Base-by-base conservation (phyloP, 139 green algal species). In the Chlamydomonas sp. region DNA sequence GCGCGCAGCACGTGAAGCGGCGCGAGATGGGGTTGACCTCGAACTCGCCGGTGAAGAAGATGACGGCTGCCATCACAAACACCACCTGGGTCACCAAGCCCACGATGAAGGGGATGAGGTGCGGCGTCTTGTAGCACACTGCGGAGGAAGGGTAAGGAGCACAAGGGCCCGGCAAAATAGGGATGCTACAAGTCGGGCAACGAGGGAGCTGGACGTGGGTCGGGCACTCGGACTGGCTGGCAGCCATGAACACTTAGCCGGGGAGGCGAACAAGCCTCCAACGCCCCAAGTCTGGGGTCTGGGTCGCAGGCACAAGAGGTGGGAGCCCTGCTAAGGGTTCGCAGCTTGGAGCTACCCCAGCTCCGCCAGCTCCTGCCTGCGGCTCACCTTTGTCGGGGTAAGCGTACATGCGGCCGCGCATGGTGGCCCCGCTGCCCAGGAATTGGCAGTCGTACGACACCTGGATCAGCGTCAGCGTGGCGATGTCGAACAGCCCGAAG, bases 31-130 rank as follows among this genome's bases (percentile, higher is more conserved):
- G 83, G 62, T 88, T 88, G 62, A 88, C 83, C 83, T 88, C 83
- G 9, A 88, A 88, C 74, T 88, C 83, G 73, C 83, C 83, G 2
- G 83, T 88, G 83, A 88, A 88, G 72, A 88, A 88, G 61, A 88
- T 88, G 49, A 88, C 83, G 5, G 83, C 83, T 1, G 74, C 73
- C 0, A 82, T 49, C 8, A 82, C 74, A 49, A 82, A 88, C 6
- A 88, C 2, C 2, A 88, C 74, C 58, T 88, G 83, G 58, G 83
- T 88, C 14, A 61, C 31, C 10, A 88, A 6, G 5, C 83, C 83
- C 31, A 88, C 63, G 1, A 68, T 31, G 74, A 88, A 88, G 63
- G 74, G 73, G 14, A 88, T 63, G 1, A 88, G 12, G 74, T 88
- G 83, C 18, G 83, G 83, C 4, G 14, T 1, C 49, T 68, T 18